Conservation (phyloP, 768 basidiomycete species). For the Butyriboletus loyo region DNA sequence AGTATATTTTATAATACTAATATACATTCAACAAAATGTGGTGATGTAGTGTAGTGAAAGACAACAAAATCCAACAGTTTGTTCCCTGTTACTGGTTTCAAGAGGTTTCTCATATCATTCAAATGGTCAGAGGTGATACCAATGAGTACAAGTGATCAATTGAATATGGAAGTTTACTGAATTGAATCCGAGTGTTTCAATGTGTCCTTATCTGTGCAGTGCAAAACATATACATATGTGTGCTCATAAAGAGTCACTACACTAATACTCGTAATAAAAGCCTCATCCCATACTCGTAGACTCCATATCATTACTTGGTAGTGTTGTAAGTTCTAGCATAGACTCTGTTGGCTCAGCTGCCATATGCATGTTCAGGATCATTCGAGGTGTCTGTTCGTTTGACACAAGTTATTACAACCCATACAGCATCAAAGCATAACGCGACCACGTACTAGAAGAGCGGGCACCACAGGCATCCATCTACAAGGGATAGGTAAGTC, state of each 20-base stretch:
- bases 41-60: too few relatives aligned
- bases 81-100: too few relatives aligned
- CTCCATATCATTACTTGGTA: not conserved
- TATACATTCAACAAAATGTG: too few relatives aligned
- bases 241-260: not conserved
- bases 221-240: too few relatives aligned
- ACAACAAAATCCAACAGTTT: too few relatives aligned
- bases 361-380: constrained; percentile 20
- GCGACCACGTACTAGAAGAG: constrained; percentile 12
- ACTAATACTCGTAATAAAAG: not conserved
- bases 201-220: too few relatives aligned
- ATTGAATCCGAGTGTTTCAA: too few relatives aligned
- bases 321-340: constrained; percentile 12
- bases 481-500: not conserved
- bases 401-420: not conserved
- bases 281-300: not conserved
- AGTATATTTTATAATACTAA: too few relatives aligned
- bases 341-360: constrained; percentile 5
- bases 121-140: too few relatives aligned
- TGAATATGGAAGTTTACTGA: too few relatives aligned
- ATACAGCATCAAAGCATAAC: not conserved
- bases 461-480: constrained; percentile 9
- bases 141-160: too few relatives aligned
- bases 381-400: constrained; percentile 15
- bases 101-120: too few relatives aligned